phyloP scores from a whole-genome alignment of 2,329 filamentous ascomycete genomes.

The Curvularia sp. region DNA sequence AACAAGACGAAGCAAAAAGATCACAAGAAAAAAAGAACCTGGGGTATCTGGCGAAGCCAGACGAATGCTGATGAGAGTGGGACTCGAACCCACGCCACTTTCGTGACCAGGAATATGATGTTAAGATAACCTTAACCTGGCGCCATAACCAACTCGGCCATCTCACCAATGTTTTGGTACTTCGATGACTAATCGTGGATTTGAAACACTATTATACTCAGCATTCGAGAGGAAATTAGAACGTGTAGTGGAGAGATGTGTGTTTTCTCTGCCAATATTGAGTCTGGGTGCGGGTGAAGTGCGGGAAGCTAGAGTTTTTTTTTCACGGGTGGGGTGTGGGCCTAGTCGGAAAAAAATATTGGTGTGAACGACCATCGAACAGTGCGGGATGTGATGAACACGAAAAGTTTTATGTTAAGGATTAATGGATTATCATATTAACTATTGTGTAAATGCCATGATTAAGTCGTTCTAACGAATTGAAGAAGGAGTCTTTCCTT shows the following conservation, averaged over 20 bases:
- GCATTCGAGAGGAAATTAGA: neutral
- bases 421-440: neutral
- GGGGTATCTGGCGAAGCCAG: constrained; percentile 21
- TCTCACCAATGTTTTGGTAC: constrained; percentile 10
- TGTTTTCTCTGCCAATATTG: neutral
- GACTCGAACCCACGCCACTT: constrained; percentile 51
- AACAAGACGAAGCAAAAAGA: neutral
- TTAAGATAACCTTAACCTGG: constrained; percentile 21
- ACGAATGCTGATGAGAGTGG: constrained; percentile 49
- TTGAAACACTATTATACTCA: neutral
- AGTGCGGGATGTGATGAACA: neutral
- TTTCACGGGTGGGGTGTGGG: neutral
- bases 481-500: neutral
- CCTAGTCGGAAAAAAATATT: constrained; percentile 2
- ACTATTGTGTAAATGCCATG: neutral
- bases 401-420: too few species aligned
- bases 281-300: neutral
- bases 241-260: neutral
- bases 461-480: neutral
- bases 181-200: constrained; percentile 1
- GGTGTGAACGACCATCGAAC: neutral
- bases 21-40: constrained; percentile 25
- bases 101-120: constrained; percentile 42
- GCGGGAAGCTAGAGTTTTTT: constrained; percentile 1
- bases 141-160: constrained; percentile 20